phyloP scores from a whole-genome alignment of 2,329 filamentous ascomycete genomes.

The Lachnellula cervina region DNA sequence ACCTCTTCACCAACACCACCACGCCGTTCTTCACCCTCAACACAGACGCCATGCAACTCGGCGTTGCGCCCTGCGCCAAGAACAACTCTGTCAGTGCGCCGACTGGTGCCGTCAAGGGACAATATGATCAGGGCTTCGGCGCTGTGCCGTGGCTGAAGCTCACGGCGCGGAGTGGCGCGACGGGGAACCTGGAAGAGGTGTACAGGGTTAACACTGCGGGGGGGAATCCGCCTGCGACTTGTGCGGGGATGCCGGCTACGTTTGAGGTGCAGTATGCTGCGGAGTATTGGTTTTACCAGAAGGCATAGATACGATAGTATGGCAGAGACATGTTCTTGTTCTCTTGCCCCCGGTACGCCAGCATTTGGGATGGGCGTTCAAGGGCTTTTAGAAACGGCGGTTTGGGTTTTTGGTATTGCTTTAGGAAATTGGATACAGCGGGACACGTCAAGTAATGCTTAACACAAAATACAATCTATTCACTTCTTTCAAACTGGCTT shows the following conservation, averaged over 20 bases:
- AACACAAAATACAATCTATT: too few species aligned
- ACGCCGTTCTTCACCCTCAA: slow-evolving; percentile 79
- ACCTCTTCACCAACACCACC: slow-evolving; percentile 69
- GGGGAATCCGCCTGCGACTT: slow-evolving; percentile 69
- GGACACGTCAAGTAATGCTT: too few species aligned
- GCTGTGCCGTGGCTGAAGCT: slow-evolving; percentile 82
- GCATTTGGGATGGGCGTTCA: slow-evolving; percentile 4
- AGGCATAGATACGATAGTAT: too few species aligned
- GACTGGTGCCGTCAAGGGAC: slow-evolving; percentile 51
- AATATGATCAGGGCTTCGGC: slow-evolving; percentile 51
- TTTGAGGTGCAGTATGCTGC: slow-evolving; percentile 79
- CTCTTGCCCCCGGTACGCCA: not conserved
- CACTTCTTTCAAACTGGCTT: too few species aligned
- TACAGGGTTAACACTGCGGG: slow-evolving; percentile 83
- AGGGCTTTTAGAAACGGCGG: not conserved
- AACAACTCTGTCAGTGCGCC: slow-evolving; percentile 59
- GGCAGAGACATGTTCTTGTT: not conserved
- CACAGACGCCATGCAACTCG: slow-evolving; percentile 49
- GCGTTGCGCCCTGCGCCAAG: slow-evolving; percentile 59
- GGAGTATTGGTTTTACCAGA: slow-evolving; percentile 48
- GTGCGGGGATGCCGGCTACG: slow-evolving; percentile 54
- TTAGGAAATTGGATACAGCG: too few species aligned
- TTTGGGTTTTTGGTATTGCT: too few species aligned
- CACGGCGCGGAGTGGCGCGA: slow-evolving; percentile 48
- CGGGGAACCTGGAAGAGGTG: slow-evolving; percentile 64